A percentile compares a stretch with the other conserved stretches of the same genome.
phyloP scores from a whole-genome alignment of 2,329 filamentous ascomycete species.

The Epichloe typhina region DNA sequence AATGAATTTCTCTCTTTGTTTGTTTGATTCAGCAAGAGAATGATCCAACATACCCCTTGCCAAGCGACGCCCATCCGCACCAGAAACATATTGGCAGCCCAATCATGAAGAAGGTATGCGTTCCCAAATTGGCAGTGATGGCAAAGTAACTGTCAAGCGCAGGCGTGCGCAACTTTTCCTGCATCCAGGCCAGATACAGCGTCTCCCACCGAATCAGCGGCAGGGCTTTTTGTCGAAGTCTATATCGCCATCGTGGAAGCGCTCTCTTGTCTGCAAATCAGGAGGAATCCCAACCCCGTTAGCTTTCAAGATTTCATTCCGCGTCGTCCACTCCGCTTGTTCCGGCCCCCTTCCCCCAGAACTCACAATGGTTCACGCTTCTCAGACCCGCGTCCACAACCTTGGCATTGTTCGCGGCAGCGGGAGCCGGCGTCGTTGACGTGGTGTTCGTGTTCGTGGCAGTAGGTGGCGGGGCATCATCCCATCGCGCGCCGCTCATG shows the following conservation, averaged over 20 bases:
- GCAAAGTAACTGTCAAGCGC: constrained; percentile 93
- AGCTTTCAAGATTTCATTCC: not conserved
- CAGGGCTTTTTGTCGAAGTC: constrained; percentile 65
- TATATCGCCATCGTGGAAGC: constrained; percentile 81
- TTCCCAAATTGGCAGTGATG: constrained; percentile 88
- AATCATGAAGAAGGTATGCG: constrained; percentile 98
- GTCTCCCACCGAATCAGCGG: constrained; percentile 91
- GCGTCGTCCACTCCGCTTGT: not conserved
- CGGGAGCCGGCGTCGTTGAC: not conserved
- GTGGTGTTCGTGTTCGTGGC: not conserved
- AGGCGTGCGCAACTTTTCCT: constrained; percentile 66
- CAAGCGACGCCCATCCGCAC: constrained; percentile 78
- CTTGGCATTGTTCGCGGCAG: constrained; percentile 13
- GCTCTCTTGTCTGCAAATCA: constrained; percentile 55
- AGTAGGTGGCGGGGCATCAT: constrained; percentile 19
- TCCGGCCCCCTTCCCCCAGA: no score
- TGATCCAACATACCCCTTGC: constrained; percentile 58
- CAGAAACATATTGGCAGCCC: constrained; percentile 90
- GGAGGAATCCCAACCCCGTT: constrained; percentile 1
- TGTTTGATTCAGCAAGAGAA: not conserved
- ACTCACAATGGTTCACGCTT: constrained; percentile 62
- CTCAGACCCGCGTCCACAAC: constrained; percentile 60
- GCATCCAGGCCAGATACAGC: constrained; percentile 78
- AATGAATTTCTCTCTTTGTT: no score
- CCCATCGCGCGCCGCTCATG: constrained; percentile 21